Conservation (phyloP, 768 basidiomycete genomes). For the Tulasnella sp. region DNA sequence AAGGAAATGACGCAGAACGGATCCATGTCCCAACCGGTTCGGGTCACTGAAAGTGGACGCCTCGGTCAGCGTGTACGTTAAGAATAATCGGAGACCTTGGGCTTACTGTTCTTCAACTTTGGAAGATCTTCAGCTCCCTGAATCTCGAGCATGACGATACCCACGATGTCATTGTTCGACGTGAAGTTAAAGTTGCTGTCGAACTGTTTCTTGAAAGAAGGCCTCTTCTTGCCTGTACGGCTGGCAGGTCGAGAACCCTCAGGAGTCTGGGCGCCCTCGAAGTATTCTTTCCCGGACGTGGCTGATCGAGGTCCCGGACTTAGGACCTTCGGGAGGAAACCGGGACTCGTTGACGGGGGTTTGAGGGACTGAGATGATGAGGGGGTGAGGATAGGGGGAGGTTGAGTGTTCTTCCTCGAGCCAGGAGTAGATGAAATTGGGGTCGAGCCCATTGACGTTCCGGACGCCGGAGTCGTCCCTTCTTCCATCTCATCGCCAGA, state of each 20-base stretch:
- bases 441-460: background rate
- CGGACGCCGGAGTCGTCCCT: slow-evolving; percentile 21
- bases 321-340: slow-evolving; percentile 34
- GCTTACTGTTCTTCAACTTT: slow-evolving; percentile 75
- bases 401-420: slow-evolving; percentile 3
- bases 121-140: slow-evolving; percentile 77
- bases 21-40: slow-evolving; percentile 92
- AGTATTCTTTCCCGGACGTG: slow-evolving; percentile 25
- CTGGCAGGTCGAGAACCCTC: slow-evolving; percentile 12
- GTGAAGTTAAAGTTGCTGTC: slow-evolving; percentile 50
- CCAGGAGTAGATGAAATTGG: slow-evolving; percentile 18
- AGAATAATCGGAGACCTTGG: slow-evolving; percentile 23
- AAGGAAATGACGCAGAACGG: slow-evolving; percentile 95
- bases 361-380: slow-evolving; percentile 15
- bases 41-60: slow-evolving; percentile 49
- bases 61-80: background rate
- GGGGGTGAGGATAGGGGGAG: slow-evolving; percentile 12
- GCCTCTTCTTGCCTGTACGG: slow-evolving; percentile 23
- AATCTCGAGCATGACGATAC: slow-evolving; percentile 94
- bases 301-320: slow-evolving; percentile 30
- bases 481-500: slow-evolving; percentile 35
- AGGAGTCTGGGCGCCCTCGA: background rate
- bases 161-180: slow-evolving; percentile 72
- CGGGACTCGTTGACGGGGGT: slow-evolving; percentile 5
- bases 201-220: slow-evolving; percentile 25